Percentiles rank a stretch among this genome's conserved stretches.
Conservation (phyloP, 805 yeast species). For the Zygotorulaspora sp. region DNA sequence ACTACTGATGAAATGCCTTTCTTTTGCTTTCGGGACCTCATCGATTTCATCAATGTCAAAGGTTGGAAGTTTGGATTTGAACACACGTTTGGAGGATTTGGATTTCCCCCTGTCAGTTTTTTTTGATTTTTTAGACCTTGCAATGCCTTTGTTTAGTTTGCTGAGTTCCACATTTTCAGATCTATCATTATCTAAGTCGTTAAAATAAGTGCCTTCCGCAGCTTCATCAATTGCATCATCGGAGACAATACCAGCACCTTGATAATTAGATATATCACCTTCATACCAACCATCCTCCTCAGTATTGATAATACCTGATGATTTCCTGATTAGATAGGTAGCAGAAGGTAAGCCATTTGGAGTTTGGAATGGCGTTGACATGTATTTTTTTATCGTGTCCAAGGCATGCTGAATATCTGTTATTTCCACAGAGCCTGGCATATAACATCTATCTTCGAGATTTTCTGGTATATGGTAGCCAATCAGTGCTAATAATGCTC, state of each 20-base stretch:
- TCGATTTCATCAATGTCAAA: constrained; percentile 17
- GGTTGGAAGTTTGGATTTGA: constrained; percentile 5
- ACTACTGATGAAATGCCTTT: constrained; percentile 20
- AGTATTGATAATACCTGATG: neutral
- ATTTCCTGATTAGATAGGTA: constrained; percentile 25
- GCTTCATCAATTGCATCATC: constrained; percentile 14
- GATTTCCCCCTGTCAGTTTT: constrained; percentile 1
- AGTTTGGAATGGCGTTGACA: constrained; percentile 27
- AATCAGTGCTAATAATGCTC: constrained; percentile 24
- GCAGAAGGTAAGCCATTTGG: constrained; percentile 29
- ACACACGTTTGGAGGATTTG: constrained; percentile 2
- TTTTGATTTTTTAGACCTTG: constrained; percentile 20
- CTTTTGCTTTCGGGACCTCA: constrained; percentile 9
- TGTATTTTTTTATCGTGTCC: constrained; percentile 19
- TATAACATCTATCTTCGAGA: constrained; percentile 19
- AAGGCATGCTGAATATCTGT: constrained; percentile 13
- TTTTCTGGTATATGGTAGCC: constrained; percentile 25
- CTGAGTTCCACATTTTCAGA: constrained; percentile 7
- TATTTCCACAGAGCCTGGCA: constrained; percentile 17
- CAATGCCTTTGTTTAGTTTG: constrained; percentile 22
- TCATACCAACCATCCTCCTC: constrained; percentile 24
- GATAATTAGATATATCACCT: constrained; percentile 20
- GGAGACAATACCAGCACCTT: constrained; percentile 21
- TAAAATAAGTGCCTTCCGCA: constrained; percentile 29
- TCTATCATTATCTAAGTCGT: constrained; percentile 18